Base-by-base conservation (phyloP, 2,329 filamentous ascomycete species). In the Ascochyta rabiei region DNA sequence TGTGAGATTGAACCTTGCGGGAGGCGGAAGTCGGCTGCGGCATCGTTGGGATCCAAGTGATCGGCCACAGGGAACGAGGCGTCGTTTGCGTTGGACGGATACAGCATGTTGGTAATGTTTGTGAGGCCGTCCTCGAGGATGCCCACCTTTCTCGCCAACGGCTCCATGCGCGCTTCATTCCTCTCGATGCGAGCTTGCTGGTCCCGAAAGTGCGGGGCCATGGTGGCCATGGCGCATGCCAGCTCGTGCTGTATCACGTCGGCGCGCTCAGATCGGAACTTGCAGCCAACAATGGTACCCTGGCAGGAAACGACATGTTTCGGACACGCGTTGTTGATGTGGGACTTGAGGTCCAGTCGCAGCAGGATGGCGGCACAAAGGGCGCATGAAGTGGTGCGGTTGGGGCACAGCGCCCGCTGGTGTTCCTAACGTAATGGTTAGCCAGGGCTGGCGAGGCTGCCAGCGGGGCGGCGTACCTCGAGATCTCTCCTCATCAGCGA, bases 401-500 rank as follows among this genome's bases (percentile, higher is more conserved):
- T 76, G 0, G 80, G 77, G 63, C 85, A 88, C 24, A 70, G 68
- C 44, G 75, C 71, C 43, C 80, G 75, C 60, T 84, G 80, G 37
- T 76, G 70, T 35, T 75, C 71, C 70, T 75, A 40, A 6, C 0
- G 26, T 55, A 13, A 16, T 76, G 72, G 19, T 57, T 71, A 74
- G 58, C 51, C 75, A 61, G 34, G 72, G 75, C 18, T 35, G 28
- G 19, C 16, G 10, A 48, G 26, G 21, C 5, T 33, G 12, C n/a
- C 34, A 5, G 6, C 5, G 4, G 10, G 13, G 12, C 40, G 12
- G 10, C 56, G 48, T 60, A 81, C 79, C 69, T 84, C 80, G 26
- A 84, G 77, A 50, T 85, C 79, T 53, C 78, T 79, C 66, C 84
- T 80, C 72, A 83, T 80, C 62, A 86, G 74, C 30, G 77, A 76